Conservation (phyloP, 495 filamentous ascomycete genomes). For the Aspergillus taichungensis region DNA sequence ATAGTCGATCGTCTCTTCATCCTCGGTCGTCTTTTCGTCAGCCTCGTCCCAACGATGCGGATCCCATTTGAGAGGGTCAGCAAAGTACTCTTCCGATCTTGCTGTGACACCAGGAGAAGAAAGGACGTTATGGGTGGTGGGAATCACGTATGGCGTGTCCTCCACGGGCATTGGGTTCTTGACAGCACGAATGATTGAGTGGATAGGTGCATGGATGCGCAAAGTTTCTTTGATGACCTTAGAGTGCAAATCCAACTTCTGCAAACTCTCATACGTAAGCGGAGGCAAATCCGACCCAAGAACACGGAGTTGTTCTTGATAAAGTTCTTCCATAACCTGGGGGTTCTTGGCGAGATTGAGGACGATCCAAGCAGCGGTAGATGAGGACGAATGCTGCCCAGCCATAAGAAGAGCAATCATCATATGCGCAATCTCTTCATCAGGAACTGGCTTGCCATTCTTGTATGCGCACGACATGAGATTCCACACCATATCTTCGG, state of each 20-base stretch:
- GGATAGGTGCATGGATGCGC: conserved; percentile 55
- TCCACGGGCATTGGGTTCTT: conserved; percentile 48
- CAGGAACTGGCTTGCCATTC: conserved; percentile 50
- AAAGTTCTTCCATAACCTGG: conserved; percentile 49
- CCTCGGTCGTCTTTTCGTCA: conserved; percentile 17
- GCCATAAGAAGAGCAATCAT: conserved; percentile 63
- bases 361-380: conserved; percentile 52
- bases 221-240: conserved; percentile 55
- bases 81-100: conserved; percentile 35
- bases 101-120: conserved; percentile 43
- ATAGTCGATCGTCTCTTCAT: conserved; percentile 40
- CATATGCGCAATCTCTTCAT: conserved; percentile 56
- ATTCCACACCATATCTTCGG: conserved; percentile 62
- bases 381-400: conserved; percentile 55
- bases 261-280: conserved; percentile 47
- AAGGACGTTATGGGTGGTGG: conserved; percentile 39
- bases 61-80: conserved; percentile 39
- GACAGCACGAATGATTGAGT: conserved; percentile 53
- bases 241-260: conserved; percentile 45
- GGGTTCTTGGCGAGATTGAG: conserved; percentile 48
- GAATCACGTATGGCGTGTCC: conserved; percentile 38
- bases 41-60: conserved; percentile 44
- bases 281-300: conserved; percentile 42
- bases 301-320: conserved; percentile 44
- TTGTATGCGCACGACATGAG: conserved; percentile 57